Percentiles rank a stretch among this genome's conserved stretches.
These are phyloP conservation scores for Auriculariales sp. DNA, from an alignment of 768 basidiomycete genomes.

Conservation along the genomic window DNA sequence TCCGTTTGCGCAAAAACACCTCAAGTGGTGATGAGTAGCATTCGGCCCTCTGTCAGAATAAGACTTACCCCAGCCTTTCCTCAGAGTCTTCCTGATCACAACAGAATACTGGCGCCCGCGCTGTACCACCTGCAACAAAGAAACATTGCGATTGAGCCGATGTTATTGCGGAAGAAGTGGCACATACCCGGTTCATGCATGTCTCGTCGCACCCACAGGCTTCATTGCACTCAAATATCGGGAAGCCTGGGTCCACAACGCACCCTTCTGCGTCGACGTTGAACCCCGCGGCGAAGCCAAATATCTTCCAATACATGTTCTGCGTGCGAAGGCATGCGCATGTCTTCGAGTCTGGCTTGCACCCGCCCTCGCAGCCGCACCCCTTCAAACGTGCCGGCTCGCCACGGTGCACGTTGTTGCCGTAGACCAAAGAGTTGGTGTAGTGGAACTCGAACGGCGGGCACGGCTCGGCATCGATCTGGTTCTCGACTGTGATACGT, in stretches of 20 bases:
- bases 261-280: constrained; percentile 49
- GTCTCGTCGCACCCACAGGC: constrained; percentile 68
- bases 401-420: constrained; percentile 50
- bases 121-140: constrained; percentile 54
- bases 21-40: constrained; percentile 14
- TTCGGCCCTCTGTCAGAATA: neutral
- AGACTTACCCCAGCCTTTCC: constrained; percentile 75
- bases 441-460: constrained; percentile 84
- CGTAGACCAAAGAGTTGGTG: constrained; percentile 68
- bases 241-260: constrained; percentile 29
- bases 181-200: constrained; percentile 64
- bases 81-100: constrained; percentile 49
- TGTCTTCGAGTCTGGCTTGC: constrained; percentile 56
- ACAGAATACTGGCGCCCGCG: constrained; percentile 53
- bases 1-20: constrained; percentile 59
- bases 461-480: constrained; percentile 49
- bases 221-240: constrained; percentile 79
- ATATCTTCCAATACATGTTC: constrained; percentile 23
- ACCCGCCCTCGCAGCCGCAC: constrained; percentile 63
- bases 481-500: constrained; percentile 49
- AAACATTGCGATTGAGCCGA: neutral
- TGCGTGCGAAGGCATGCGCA: constrained; percentile 61
- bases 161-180: neutral
- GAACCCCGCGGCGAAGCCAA: constrained; percentile 31
- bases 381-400: constrained; percentile 41